A percentile compares a stretch with the other conserved stretches of the same genome.
Conservation (phyloP, 75 land plant species). For the Cryptomeria japonica region DNA sequence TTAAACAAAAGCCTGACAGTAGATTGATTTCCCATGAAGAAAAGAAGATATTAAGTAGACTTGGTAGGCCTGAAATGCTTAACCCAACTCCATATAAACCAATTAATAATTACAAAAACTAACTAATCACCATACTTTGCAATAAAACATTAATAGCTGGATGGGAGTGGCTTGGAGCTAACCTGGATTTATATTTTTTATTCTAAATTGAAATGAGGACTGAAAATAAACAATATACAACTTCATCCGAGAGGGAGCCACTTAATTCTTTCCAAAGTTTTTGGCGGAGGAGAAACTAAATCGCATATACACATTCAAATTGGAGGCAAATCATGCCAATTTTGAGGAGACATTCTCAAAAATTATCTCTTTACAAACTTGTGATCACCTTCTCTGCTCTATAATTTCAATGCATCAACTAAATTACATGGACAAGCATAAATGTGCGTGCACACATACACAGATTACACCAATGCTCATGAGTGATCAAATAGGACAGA, state of each 20-base stretch:
- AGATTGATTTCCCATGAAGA: neutral
- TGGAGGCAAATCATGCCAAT: neutral
- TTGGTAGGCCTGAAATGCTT: neutral
- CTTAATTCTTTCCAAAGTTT: neutral
- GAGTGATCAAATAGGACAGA: neutral
- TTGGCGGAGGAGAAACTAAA: neutral
- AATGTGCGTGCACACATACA: neutral
- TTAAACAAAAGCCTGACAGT: neutral
- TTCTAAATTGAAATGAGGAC: neutral
- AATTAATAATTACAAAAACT: neutral
- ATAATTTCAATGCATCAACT: neutral
- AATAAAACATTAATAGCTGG: too few relatives aligned
- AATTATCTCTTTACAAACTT: neutral
- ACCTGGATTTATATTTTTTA: too few relatives aligned
- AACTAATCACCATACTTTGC: neutral
- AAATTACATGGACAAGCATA: neutral
- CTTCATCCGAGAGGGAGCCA: neutral
- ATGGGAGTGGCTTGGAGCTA: too few relatives aligned
- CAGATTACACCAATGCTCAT: neutral
- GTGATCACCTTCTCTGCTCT: neutral
- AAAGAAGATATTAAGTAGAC: neutral
- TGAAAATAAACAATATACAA: neutral
- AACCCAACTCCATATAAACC: neutral
- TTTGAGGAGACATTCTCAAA: neutral
- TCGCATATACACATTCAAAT: neutral